phyloP scores from a whole-genome alignment of 2,329 filamentous ascomycete genomes.

The Fusarium sarcochroum region DNA sequence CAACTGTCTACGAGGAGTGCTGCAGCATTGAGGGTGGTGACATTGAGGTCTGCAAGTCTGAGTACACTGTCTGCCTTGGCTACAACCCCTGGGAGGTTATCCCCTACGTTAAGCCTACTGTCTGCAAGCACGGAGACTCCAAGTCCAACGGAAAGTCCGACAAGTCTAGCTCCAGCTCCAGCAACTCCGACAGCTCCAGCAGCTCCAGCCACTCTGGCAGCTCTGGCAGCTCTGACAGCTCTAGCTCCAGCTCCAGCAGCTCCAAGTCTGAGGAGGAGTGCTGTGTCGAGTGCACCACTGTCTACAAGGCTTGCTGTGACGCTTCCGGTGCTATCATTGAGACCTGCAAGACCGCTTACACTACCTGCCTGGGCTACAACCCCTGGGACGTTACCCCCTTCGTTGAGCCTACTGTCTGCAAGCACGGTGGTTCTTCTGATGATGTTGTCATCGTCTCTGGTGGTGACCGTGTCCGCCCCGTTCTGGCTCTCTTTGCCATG shows the following conservation, averaged over 20 bases:
- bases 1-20: conserved; percentile 34
- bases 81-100: conserved; percentile 25
- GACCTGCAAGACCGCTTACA: conserved; percentile 32
- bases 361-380: conserved; percentile 36
- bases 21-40: conserved; percentile 26
- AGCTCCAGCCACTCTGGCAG: background rate
- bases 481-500: conserved; percentile 33
- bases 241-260: background rate
- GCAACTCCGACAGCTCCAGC: background rate
- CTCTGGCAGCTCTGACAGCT: background rate
- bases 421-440: conserved; percentile 25
- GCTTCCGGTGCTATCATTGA: conserved; percentile 28
- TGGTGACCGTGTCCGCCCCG: conserved; percentile 32
- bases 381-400: conserved; percentile 25
- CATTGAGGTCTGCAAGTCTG: conserved; percentile 24
- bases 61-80: conserved; percentile 29
- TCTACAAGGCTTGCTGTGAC: conserved; percentile 34
- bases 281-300: conserved; percentile 20
- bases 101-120: conserved; percentile 25
- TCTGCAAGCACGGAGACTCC: conserved; percentile 28
- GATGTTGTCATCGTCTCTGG: conserved; percentile 37
- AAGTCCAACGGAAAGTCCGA: background rate
- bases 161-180: background rate
- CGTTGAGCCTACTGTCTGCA: conserved; percentile 38
- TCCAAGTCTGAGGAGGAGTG: conserved; percentile 28